Conservation (phyloP, 257 asterid species). For the Capsicum chinense region DNA sequence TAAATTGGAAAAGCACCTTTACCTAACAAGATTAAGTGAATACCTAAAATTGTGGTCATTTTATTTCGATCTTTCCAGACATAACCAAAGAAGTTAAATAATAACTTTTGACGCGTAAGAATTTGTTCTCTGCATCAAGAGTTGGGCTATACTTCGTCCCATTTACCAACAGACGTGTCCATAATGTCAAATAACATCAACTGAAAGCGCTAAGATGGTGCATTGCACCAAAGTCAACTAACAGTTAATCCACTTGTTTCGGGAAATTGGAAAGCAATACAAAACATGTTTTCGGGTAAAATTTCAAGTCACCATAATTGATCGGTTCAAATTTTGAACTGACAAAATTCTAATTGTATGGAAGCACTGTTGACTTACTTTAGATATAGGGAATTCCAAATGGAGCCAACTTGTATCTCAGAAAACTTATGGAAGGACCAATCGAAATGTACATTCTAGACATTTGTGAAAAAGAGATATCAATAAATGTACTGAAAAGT, state of each 20-base stretch:
- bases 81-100: not conserved
- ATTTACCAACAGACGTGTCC: not conserved
- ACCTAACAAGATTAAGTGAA: no score
- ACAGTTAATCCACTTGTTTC: not conserved
- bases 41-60: no score
- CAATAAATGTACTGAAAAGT: not conserved
- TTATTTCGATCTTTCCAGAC: no score
- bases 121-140: not conserved
- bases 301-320: not conserved
- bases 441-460: constrained; percentile 17
- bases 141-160: not conserved
- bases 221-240: not conserved
- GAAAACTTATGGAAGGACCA: constrained; percentile 10
- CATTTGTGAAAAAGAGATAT: not conserved
- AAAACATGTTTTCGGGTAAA: not conserved
- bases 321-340: not conserved
- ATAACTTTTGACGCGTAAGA: not conserved
- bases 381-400: constrained; percentile 19
- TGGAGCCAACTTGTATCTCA: not conserved
- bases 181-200: not conserved
- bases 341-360: not conserved
- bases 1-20: not conserved
- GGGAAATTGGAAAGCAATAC: not conserved
- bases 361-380: constrained; percentile 23
- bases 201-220: not conserved